Base-by-base conservation (phyloP, 2,329 filamentous ascomycete genomes). In the Phaeosphaeria sp. region DNA sequence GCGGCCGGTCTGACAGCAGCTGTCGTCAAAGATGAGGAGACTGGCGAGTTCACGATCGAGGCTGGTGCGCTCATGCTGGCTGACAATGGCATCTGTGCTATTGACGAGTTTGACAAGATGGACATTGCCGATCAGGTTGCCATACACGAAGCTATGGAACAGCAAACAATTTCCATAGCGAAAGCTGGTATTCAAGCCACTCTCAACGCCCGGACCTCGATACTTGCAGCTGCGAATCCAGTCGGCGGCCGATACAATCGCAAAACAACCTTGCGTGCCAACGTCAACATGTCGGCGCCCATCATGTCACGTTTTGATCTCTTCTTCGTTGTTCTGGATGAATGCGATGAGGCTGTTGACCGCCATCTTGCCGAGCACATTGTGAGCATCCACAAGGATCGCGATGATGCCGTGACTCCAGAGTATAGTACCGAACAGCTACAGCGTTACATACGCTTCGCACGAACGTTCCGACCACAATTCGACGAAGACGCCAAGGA, bases 101-200 rank as follows among this genome's bases (percentile, higher is more conserved):
- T 99, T 75, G 95, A 99, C 74, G 95, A 99, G 76, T 99, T 99
- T 69, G 95, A 99, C 86, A 99, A 99, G 82, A 99, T 99, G 95
- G 95, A 99, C 72, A 91, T 99, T 61, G 88, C 83, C 52, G 95
- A 99, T 76, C 95, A 99, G 80, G 95, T 99, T 54, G 95, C 95
- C 65, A 99, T 99, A 72, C 95, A 99, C 85, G 95, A 99, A 87
- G 95, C 95, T 58, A 99, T 99, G 95, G 95, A 99, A 86, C 95
- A 99, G 82, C 95, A 99, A 80, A 99, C 95, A 5, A 99, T 99
- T 65, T 97, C 93, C 9, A 99, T 99, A 71, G 94, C 95, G 59
- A 99, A 99, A 80, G 95, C 95, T 5, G 95, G 95, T 71, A 99
- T 99, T 58, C 95, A 99, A 77, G 96, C 95, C 3, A 99, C 95